These are phyloP conservation scores for Vitis cinerea DNA, from an alignment of 164 flowering plant species.

Conservation along the genomic window DNA sequence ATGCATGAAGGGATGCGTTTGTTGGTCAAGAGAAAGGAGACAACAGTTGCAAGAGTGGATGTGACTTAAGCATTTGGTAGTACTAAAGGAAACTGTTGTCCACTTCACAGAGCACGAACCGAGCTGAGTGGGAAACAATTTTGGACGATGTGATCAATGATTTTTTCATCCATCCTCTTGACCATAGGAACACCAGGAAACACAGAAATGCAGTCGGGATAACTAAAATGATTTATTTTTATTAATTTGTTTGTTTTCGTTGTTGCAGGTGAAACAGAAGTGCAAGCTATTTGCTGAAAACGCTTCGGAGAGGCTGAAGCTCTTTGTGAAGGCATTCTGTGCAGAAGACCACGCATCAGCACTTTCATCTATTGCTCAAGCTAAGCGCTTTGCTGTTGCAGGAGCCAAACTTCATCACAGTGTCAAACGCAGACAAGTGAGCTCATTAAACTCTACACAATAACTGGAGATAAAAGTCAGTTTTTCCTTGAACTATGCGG, in stretches of 20 bases:
- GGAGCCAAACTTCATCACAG: slow-evolving; percentile 48
- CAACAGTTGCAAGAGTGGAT: no score
- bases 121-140: no score
- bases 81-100: no score
- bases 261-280: slow-evolving; percentile 52
- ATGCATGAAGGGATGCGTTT: no score
- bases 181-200: no score
- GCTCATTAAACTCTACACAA: neutral
- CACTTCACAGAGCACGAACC: no score
- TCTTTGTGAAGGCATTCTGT: slow-evolving; percentile 57
- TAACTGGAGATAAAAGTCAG: no score
- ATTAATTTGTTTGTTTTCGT: neutral
- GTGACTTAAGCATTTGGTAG: no score
- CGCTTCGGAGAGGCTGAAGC: slow-evolving; percentile 51
- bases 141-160: no score
- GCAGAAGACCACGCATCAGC: slow-evolving; percentile 47
- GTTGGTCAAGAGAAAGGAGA: no score
- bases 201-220: no score
- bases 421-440: slow-evolving; percentile 65
- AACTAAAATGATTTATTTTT: neutral
- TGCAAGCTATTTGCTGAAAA: slow-evolving; percentile 44
- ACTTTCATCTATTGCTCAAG: slow-evolving; percentile 49
- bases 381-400: slow-evolving; percentile 34
- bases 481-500: no score
- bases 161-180: neutral